These are phyloP conservation scores for Hebeloma cylindrosporum DNA, from an alignment of 768 basidiomycete species.

Conservation along the genomic window DNA sequence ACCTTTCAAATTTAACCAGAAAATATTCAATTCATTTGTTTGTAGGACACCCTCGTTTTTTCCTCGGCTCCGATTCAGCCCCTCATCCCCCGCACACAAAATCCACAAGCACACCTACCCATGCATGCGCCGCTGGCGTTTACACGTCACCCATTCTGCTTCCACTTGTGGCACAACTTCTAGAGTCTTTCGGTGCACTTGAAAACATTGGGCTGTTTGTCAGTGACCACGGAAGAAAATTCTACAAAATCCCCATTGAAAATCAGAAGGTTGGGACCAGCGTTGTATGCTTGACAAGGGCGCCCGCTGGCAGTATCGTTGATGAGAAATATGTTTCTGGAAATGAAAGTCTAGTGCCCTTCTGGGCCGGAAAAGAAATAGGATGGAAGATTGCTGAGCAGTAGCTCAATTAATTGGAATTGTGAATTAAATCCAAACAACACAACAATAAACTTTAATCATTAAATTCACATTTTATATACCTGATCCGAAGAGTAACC, in stretches of 20 bases:
- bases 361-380: slow-evolving; percentile 83
- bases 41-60: slow-evolving; percentile 88
- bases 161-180: slow-evolving; percentile 83
- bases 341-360: slow-evolving; percentile 67
- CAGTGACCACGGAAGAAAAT: slow-evolving; percentile 72
- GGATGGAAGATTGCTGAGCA: slow-evolving; percentile 60
- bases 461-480: slow-evolving; percentile 57
- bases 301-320: slow-evolving; percentile 37
- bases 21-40: not conserved
- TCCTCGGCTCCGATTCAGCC: slow-evolving; percentile 96
- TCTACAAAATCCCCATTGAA: slow-evolving; percentile 55
- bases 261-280: slow-evolving; percentile 28
- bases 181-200: slow-evolving; percentile 86
- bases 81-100: slow-evolving; percentile 79
- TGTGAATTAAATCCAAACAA: not conserved
- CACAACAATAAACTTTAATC: slow-evolving; percentile 8
- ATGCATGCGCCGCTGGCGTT: slow-evolving; percentile 90
- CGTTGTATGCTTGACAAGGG: slow-evolving; percentile 45
- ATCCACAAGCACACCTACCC: slow-evolving; percentile 64
- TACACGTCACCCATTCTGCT: slow-evolving; percentile 94
- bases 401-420: slow-evolving; percentile 1
- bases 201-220: slow-evolving; percentile 82
- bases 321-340: slow-evolving; percentile 49
- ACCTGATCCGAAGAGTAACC: slow-evolving; percentile 65
- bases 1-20: not conserved